Conservation (phyloP, 805 yeast genomes). For the Schwanniomyces occidentalis region DNA sequence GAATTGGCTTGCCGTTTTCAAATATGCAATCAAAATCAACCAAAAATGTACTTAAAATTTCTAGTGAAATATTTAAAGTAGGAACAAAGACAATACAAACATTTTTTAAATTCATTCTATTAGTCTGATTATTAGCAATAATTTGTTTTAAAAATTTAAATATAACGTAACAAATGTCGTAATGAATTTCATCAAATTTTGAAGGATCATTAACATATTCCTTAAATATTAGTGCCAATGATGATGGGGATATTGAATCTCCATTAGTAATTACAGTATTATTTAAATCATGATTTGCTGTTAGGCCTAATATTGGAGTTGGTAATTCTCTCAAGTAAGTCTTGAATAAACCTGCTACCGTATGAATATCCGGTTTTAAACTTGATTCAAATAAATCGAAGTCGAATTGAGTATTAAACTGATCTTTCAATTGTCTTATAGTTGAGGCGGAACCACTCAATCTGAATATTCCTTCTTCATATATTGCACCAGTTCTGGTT, state of each 20-base stretch:
- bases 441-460: slow-evolving; percentile 84
- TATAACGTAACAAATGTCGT: slow-evolving; percentile 61
- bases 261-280: slow-evolving; percentile 14
- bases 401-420: slow-evolving; percentile 68
- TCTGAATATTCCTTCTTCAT: slow-evolving; percentile 89
- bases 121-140: slow-evolving; percentile 55
- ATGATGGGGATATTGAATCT: slow-evolving; percentile 14
- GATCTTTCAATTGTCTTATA: slow-evolving; percentile 66
- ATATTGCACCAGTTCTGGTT: slow-evolving; percentile 64
- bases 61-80: slow-evolving; percentile 67
- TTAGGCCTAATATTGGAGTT: slow-evolving; percentile 61
- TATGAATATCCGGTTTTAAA: slow-evolving; percentile 69
- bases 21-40: slow-evolving; percentile 65
- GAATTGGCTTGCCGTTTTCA: slow-evolving; percentile 47
- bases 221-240: slow-evolving; percentile 26
- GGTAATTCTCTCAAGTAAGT: slow-evolving; percentile 80
- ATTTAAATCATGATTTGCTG: slow-evolving; percentile 32
- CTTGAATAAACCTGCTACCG: slow-evolving; percentile 83
- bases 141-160: slow-evolving; percentile 68
- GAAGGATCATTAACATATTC: slow-evolving; percentile 29
- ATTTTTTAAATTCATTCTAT: slow-evolving; percentile 84
- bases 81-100: slow-evolving; percentile 81
- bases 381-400: slow-evolving; percentile 56
- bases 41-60: slow-evolving; percentile 57
- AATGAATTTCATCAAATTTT: slow-evolving; percentile 55